Evolutionary conservation across 768 basidiomycete genomes (phyloP).

Genomic region (Lactarius evosmus): DNA sequence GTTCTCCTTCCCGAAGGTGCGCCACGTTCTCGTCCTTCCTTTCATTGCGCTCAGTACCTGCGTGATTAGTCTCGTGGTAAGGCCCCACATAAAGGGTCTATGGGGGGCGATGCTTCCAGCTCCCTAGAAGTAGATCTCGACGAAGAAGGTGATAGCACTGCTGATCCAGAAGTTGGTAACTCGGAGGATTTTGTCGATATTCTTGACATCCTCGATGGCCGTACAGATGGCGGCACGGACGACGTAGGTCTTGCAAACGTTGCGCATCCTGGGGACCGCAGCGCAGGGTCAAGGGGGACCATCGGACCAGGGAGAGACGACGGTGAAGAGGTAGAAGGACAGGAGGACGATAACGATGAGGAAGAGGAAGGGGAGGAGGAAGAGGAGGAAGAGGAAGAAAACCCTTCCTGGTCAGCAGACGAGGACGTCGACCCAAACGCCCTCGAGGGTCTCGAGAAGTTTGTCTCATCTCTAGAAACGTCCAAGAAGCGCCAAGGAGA

Average conservation of each 20-base stretch:
- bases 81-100: neutral
- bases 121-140: slow-evolving; percentile 33
- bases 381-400: slow-evolving; percentile 46
- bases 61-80: slow-evolving; percentile 11
- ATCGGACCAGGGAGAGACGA: slow-evolving; percentile 12
- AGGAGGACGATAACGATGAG: slow-evolving; percentile 37
- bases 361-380: slow-evolving; percentile 38
- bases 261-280: neutral
- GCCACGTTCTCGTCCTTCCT: slow-evolving; percentile 1
- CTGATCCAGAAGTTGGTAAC: slow-evolving; percentile 37
- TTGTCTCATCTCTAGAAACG: slow-evolving; percentile 66
- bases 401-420: slow-evolving; percentile 44
- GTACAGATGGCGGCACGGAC: slow-evolving; percentile 29
- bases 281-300: slow-evolving; percentile 32
- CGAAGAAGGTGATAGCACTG: slow-evolving; percentile 38
- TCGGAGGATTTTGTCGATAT: slow-evolving; percentile 31
- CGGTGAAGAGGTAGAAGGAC: slow-evolving; percentile 15
- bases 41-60: slow-evolving; percentile 5
- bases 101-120: neutral
- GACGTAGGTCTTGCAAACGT: slow-evolving; percentile 17
- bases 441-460: slow-evolving; percentile 65
- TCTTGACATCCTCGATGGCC: slow-evolving; percentile 32
- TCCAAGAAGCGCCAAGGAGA: slow-evolving; percentile 64
- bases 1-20: slow-evolving; percentile 45
- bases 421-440: slow-evolving; percentile 54